Conservation (phyloP, 169 alveolate species). For the Cyclospora cayetanensis region DNA sequence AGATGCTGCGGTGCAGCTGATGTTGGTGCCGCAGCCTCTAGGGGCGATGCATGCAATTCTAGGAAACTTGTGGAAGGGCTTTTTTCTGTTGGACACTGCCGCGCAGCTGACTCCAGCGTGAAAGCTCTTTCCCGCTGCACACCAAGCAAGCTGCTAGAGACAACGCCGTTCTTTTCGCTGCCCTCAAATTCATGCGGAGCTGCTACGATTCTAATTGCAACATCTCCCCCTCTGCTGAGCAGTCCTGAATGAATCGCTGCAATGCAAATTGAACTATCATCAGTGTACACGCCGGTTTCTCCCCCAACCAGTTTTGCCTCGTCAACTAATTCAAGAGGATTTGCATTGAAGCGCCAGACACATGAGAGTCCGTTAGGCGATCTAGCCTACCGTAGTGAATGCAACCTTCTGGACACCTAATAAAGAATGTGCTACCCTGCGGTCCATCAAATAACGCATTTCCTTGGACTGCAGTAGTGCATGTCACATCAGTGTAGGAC, state of each 20-base stretch:
- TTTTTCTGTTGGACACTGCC: constrained; percentile 76
- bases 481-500: constrained; percentile 78
- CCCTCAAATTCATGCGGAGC: constrained; percentile 85
- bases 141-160: constrained; percentile 80
- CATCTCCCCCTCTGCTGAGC: constrained; percentile 75
- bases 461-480: constrained; percentile 80
- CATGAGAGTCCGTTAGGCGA: no score
- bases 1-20: not conserved
- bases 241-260: constrained; percentile 90
- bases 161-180: constrained; percentile 82
- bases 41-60: not conserved
- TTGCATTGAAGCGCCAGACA: no score
- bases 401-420: constrained; percentile 89
- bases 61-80: not conserved
- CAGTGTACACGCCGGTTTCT: constrained; percentile 84
- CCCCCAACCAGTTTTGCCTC: constrained; percentile 83
- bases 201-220: constrained; percentile 75
- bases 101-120: constrained; percentile 75
- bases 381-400: constrained; percentile 77
- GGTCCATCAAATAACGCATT: constrained; percentile 83
- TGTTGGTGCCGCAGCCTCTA: not conserved
- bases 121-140: constrained; percentile 78
- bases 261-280: constrained; percentile 85
- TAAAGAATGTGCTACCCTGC: constrained; percentile 80
- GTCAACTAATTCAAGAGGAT: not conserved